phyloP scores from a whole-genome alignment of 2,329 filamentous ascomycete species.

The Aspergillus pseudonomiae region DNA sequence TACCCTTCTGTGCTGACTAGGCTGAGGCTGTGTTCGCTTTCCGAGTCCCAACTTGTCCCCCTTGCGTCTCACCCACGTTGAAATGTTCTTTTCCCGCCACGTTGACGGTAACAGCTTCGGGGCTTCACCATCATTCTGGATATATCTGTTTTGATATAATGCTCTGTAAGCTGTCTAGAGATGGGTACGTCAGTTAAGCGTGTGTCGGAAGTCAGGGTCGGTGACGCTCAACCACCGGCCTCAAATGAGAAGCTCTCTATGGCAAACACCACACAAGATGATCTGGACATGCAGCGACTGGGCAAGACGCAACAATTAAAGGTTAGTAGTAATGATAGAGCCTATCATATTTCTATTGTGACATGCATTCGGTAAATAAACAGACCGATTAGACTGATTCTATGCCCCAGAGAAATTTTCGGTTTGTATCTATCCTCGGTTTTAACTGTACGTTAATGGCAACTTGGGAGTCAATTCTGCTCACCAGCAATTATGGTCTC shows the following conservation, averaged over 20 bases:
- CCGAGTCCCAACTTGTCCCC: not conserved
- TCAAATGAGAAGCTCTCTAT: not conserved
- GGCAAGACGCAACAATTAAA: not conserved
- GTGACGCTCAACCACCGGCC: not conserved
- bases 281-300: not conserved
- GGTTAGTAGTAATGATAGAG: not conserved
- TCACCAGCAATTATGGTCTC: conserved; percentile 29
- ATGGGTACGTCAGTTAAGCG: not conserved
- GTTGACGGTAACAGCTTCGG: not conserved
- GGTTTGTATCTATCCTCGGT: conserved; percentile 43
- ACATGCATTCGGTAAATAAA: not conserved
- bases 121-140: not conserved
- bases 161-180: not conserved
- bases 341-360: not conserved
- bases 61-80: not conserved
- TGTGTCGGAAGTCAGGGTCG: not conserved
- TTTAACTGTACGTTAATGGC: conserved; percentile 46
- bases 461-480: conserved; percentile 45
- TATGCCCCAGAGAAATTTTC: conserved; percentile 34
- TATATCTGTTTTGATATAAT: not conserved
- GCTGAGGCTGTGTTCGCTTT: not conserved
- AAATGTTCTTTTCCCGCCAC: not conserved
- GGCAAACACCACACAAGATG: not conserved
- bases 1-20: not conserved
- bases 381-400: not conserved